Percentiles rank a stretch among this genome's conserved stretches.
phyloP scores from a whole-genome alignment of 2,329 filamentous ascomycete genomes.

The Fusarium concolor region DNA sequence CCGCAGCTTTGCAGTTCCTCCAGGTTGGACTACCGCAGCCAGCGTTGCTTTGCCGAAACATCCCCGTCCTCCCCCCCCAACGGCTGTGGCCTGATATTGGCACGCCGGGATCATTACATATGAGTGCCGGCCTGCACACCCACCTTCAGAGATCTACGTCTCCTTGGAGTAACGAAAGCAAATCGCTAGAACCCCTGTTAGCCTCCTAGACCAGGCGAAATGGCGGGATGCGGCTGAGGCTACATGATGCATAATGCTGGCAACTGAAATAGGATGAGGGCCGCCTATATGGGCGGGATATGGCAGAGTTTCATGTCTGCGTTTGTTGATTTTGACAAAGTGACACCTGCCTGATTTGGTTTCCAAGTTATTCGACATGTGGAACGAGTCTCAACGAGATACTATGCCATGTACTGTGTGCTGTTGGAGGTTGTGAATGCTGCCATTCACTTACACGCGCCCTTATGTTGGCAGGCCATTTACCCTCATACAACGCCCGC shows the following conservation, averaged over 20 bases:
- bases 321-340: not conserved
- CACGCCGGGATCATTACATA: not conserved
- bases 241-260: not conserved
- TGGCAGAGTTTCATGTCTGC: not conserved
- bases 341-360: not conserved
- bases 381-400: no score
- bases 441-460: not conserved
- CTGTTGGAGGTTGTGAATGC: not conserved
- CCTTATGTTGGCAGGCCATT: not conserved
- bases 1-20: not conserved
- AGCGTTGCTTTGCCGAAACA: not conserved
- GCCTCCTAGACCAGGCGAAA: not conserved
- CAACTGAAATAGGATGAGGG: not conserved
- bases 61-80: not conserved
- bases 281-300: not conserved
- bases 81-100: not conserved
- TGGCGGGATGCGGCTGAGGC: slow-evolving; percentile 7
- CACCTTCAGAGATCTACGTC: not conserved
- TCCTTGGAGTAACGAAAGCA: not conserved
- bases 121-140: slow-evolving; percentile 6
- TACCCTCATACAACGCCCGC: not conserved
- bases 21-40: not conserved
- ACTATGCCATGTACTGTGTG: not conserved
- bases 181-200: not conserved
- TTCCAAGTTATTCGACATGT: not conserved